Evolutionary conservation across 1,284 basidiomycete species (phyloP), one percentile per base, ranked within the genome.

Genomic region (Flammula alnicola): DNA sequence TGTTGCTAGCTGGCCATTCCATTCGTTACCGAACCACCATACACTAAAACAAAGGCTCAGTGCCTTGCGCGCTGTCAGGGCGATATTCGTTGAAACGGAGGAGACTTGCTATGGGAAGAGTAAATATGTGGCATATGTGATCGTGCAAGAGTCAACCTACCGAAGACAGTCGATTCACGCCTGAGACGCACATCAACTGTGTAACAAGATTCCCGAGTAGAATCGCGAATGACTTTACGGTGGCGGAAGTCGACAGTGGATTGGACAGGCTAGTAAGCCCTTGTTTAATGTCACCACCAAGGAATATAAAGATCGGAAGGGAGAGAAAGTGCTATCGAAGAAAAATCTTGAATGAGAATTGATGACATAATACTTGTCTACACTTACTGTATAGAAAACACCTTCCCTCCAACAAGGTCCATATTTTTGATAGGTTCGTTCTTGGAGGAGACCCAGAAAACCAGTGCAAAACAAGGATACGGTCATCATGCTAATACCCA

Each of bases 331-430:
- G 84, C 85, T 88, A 55, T 20, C 33, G 37, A 37, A 33, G 31
- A 16, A 32, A 39, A 29, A 30, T 49, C 25, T 42, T 31, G 9
- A 26, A 23, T 33, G 17, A 30, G 38, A 43, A 7, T 16, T 32
- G 7, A 29, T n/a, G 19, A 27, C 8, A 31, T 10, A 37, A 25
- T 51, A 9, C 14, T 19, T 19, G n/a, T n/a, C n/a, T n/a, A 20
- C 5, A 27, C 72, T 46, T 61, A 88, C 86, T 29, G 84, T 88
- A 60, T 95, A 96, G 67, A 96, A 95, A 1, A 95, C 77, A 4
- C 84, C 86, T 69, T 95, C 93, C 58, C 81, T 82, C 93, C 93
- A 96, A 60, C 83, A 85, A 0, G 85, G 84, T 3, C 86, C 86
- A 57, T 87, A 86, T 44, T 70, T 77, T 36, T 70, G 74, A 63